Evolutionary conservation across 208 protist species (phyloP).

Genomic region (Trypanosoma cruzi): DNA sequence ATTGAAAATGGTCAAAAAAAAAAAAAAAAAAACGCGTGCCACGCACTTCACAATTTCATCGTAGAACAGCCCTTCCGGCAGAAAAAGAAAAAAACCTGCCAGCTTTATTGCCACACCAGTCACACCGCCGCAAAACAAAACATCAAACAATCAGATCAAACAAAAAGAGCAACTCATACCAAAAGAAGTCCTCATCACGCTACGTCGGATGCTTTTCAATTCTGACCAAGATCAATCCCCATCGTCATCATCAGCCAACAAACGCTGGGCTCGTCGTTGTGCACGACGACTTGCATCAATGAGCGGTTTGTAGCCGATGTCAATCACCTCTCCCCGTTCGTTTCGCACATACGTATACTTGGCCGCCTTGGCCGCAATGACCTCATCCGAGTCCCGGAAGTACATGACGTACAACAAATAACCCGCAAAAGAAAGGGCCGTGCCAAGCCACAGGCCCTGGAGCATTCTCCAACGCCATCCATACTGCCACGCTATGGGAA

Average conservation of each 20-base stretch:
- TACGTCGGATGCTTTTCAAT: not conserved
- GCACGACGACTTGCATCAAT: slow-evolving; percentile 74
- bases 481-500: slow-evolving; percentile 85
- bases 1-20: no score
- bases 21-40: no score
- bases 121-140: no score
- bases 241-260: slow-evolving; percentile 58
- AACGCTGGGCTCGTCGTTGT: slow-evolving; percentile 46
- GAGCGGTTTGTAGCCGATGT: slow-evolving; percentile 86
- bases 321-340: slow-evolving; percentile 76
- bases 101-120: no score
- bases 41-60: no score
- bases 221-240: slow-evolving; percentile 19
- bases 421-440: slow-evolving; percentile 51
- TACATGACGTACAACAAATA: slow-evolving; percentile 80
- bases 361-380: slow-evolving; percentile 68
- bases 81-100: no score
- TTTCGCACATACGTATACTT: slow-evolving; percentile 87
- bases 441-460: slow-evolving; percentile 57
- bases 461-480: slow-evolving; percentile 82
- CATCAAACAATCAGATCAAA: no score
- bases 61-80: no score
- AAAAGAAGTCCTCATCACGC: no score
- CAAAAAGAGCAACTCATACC: no score
- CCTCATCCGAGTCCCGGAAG: slow-evolving; percentile 72